A percentile compares a stretch with the other conserved stretches of the same genome.
phyloP scores from a whole-genome alignment of 2,329 filamentous ascomycete genomes.

The Penicillium sp. region DNA sequence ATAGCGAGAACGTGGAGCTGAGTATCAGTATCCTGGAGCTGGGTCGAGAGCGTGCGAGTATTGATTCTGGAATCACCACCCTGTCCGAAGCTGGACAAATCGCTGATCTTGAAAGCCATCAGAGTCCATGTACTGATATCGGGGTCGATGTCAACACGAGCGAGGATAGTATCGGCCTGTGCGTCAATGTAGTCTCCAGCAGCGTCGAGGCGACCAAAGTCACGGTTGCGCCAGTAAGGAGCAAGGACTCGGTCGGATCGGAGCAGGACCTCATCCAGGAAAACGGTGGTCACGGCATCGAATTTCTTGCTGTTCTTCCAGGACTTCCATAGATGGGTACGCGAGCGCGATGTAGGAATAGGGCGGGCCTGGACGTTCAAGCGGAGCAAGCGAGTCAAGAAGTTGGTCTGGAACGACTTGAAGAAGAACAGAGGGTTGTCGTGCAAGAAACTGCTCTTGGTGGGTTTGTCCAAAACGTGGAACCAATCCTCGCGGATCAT shows the following conservation, averaged over 20 bases:
- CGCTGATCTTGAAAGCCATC: conserved; percentile 2
- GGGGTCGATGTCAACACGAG: conserved; percentile 3
- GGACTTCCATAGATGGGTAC: conserved; percentile 1
- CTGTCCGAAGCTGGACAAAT: conserved; percentile 1
- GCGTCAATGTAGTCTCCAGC: conserved; percentile 1
- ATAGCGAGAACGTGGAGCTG: conserved; percentile 6
- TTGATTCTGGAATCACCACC: conserved; percentile 4
- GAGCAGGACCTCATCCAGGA: not conserved
- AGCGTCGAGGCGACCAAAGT: conserved; percentile 1
- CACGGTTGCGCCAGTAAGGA: conserved; percentile 2
- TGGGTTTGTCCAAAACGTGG: conserved; percentile 2
- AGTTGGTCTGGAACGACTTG: conserved; percentile 1
- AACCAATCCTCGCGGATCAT: conserved; percentile 6
- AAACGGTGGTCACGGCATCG: conserved; percentile 2
- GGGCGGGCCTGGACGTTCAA: conserved; percentile 1
- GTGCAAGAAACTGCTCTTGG: conserved; percentile 2
- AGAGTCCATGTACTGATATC: conserved; percentile 3
- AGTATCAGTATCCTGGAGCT: conserved; percentile 2
- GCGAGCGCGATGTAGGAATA: not conserved
- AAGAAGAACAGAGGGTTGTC: conserved; percentile 4
- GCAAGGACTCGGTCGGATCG: conserved; percentile 2
- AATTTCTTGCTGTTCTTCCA: conserved; percentile 3
- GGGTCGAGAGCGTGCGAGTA: conserved; percentile 2
- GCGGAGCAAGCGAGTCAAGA: not conserved
- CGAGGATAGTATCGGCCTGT: conserved; percentile 1